Percentiles rank a stretch among this genome's conserved stretches.
Conservation (phyloP, 2,329 filamentous ascomycete species). For the Fusarium sp. region DNA sequence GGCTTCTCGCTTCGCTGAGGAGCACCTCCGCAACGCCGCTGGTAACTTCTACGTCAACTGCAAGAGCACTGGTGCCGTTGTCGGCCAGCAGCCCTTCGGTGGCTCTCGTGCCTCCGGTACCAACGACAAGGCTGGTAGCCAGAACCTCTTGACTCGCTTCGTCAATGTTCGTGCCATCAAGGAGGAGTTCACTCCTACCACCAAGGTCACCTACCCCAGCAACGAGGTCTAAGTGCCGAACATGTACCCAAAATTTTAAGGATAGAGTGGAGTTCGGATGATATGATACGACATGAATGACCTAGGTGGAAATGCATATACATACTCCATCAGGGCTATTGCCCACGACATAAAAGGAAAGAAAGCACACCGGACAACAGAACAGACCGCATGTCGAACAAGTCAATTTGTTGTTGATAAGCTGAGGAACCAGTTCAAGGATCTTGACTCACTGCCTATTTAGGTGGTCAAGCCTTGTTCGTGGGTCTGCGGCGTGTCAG, state of each 20-base stretch:
- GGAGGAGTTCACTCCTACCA: conserved; percentile 77
- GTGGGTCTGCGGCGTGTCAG: conserved; percentile 32
- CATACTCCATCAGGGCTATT: neutral
- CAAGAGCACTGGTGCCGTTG: conserved; percentile 80
- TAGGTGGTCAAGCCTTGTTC: conserved; percentile 23
- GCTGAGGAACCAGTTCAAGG: conserved; percentile 16
- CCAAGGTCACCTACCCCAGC: conserved; percentile 75
- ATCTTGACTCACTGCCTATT: conserved; percentile 33
- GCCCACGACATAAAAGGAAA: conserved; percentile 16
- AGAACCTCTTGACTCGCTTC: conserved; percentile 72
- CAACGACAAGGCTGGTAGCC: conserved; percentile 78
- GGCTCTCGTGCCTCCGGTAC: conserved; percentile 76
- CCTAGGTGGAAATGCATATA: neutral
- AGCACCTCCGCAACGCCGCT: conserved; percentile 76
- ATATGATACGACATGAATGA: conserved; percentile 29
- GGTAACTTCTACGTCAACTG: conserved; percentile 91
- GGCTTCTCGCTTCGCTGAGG: conserved; percentile 75
- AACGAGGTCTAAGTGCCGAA: conserved; percentile 67
- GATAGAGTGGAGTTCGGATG: conserved; percentile 5
- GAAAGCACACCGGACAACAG: conserved; percentile 14
- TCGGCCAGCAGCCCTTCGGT: conserved; percentile 79
- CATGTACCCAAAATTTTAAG: neutral
- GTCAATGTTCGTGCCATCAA: conserved; percentile 76
- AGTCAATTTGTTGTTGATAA: conserved; percentile 12
- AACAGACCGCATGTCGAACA: conserved; percentile 18